phyloP scores from a whole-genome alignment of 2,329 filamentous ascomycete species.

The Cordyceps pruinosa region DNA sequence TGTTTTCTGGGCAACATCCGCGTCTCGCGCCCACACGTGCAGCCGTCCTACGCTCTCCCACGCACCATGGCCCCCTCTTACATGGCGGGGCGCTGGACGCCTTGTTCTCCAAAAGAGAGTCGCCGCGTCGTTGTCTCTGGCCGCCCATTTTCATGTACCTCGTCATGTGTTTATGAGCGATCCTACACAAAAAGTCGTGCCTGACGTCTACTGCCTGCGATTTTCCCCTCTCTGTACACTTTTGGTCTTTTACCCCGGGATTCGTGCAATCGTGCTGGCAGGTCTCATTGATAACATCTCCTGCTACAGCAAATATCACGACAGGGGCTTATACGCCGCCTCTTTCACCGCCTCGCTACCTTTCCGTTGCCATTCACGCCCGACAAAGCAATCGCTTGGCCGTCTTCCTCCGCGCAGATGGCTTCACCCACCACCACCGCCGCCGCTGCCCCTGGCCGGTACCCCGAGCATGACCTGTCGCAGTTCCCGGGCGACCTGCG shows the following conservation, averaged over 20 bases:
- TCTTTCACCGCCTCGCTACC: neutral
- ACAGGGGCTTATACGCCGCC: neutral
- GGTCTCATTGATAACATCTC: neutral
- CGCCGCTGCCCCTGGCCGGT: slow-evolving; percentile 7
- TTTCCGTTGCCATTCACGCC: neutral
- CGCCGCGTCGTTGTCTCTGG: neutral
- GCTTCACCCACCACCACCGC: neutral
- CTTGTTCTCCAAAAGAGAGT: neutral
- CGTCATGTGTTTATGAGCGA: neutral
- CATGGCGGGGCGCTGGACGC: neutral
- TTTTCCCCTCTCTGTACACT: neutral
- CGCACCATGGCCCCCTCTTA: neutral
- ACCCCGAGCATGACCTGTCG: slow-evolving; percentile 32
- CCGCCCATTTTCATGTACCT: neutral
- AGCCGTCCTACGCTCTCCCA: neutral
- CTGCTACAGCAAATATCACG: neutral
- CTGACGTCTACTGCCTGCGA: neutral
- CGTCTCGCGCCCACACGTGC: slow-evolving; percentile 10
- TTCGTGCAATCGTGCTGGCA: neutral
- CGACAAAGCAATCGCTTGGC: neutral
- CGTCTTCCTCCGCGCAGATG: neutral
- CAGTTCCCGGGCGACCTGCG: slow-evolving; percentile 43
- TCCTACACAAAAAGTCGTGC: neutral
- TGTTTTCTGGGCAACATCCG: neutral
- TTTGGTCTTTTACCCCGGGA: neutral